These are phyloP conservation scores for Xylariaceae sp. DNA, from an alignment of 2,329 filamentous ascomycete species.

Conservation along the genomic window DNA sequence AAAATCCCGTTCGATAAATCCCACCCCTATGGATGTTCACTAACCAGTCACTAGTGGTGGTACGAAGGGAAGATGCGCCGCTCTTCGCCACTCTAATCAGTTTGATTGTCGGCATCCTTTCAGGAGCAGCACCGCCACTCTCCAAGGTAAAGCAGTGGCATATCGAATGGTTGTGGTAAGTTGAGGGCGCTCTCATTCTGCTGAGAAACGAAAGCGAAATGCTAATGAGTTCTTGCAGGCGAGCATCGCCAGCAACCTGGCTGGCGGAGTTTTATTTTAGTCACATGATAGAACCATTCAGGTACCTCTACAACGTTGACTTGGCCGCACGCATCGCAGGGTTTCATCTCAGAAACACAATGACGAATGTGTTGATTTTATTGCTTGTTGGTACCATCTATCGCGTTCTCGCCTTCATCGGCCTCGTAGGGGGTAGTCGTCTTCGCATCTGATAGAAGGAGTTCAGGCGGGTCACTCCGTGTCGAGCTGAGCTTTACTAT, in stretches of 20 bases:
- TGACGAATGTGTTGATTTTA: slow-evolving; percentile 44
- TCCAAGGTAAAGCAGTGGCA: slow-evolving; percentile 49
- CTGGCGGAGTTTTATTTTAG: slow-evolving; percentile 56
- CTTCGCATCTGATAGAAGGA: slow-evolving; percentile 25
- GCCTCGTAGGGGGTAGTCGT: slow-evolving; percentile 34
- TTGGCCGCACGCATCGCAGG: slow-evolving; percentile 43
- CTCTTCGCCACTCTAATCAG: slow-evolving; percentile 53
- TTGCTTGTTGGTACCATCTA: slow-evolving; percentile 44
- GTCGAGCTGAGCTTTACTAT: too few relatives aligned
- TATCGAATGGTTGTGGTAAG: slow-evolving; percentile 52
- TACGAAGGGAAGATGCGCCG: slow-evolving; percentile 55
- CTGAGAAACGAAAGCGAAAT: too few relatives aligned
- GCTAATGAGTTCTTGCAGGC: slow-evolving; percentile 4
- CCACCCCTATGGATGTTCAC: too few relatives aligned
- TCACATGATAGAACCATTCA: slow-evolving; percentile 47
- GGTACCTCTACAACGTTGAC: slow-evolving; percentile 50
- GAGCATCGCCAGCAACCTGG: slow-evolving; percentile 53
- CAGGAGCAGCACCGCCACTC: slow-evolving; percentile 51
- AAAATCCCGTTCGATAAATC: too few relatives aligned
- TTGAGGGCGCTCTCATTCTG: too few relatives aligned
- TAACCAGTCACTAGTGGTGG: slow-evolving; percentile 37
- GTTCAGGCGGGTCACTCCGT: too few relatives aligned
- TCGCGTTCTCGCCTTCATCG: slow-evolving; percentile 43
- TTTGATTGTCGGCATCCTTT: slow-evolving; percentile 53
- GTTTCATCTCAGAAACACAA: slow-evolving; percentile 44